Base-by-base conservation (phyloP, 164 flowering plant species). In the Berberis vulgaris region DNA sequence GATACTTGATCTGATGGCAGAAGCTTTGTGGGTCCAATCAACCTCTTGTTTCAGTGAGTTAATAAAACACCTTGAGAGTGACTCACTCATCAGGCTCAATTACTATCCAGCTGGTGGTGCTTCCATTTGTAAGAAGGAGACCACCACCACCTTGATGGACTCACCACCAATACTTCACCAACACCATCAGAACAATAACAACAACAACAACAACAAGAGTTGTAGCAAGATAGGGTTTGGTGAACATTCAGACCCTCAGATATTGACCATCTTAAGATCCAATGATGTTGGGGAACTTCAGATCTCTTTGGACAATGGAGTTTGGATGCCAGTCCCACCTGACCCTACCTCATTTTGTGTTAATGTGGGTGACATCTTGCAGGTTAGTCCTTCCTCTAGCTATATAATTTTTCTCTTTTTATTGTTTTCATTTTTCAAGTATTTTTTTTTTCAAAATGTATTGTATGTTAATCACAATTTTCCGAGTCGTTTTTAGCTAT, bases 171-270 rank as follows among this genome's bases (percentile, higher is more conserved):
- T 4, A 52, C 5, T 13, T 2, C 64, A 64, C 63, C 67, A 65
- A 45, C 73, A 47, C 62, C 75, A 7, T 38, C 58, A 45, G 26
- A 38, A 8, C 40, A 3, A 49, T 43, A 56, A 47, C 9, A 47
- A 6, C 50, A 47, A 47, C 50, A 1, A 47, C 9, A 47, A 6
- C 50, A 47, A 47, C 50, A 54, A 54, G 5, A 1, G 13, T 54
- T 38, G 40, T 6, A 54, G 11, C 57, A 10, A 67, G n/a, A 67
- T 85, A 4, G 96, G 96, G 45, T 84, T 88, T 59, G 96, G 92
- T 5, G 96, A 88, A 76, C 96, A 88, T 65, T 76, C 92, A 3
- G 96, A 88, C 77, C 96, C 96, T 71, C 90, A 85, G 73, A 81
- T 88, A 72, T 67, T 88, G 70, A 82, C 96, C 52, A 54, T 88